Percentiles rank a stretch among this genome's conserved stretches.
phyloP scores from a whole-genome alignment of 805 yeast genomes.

The Suhomyces faveliae region DNA sequence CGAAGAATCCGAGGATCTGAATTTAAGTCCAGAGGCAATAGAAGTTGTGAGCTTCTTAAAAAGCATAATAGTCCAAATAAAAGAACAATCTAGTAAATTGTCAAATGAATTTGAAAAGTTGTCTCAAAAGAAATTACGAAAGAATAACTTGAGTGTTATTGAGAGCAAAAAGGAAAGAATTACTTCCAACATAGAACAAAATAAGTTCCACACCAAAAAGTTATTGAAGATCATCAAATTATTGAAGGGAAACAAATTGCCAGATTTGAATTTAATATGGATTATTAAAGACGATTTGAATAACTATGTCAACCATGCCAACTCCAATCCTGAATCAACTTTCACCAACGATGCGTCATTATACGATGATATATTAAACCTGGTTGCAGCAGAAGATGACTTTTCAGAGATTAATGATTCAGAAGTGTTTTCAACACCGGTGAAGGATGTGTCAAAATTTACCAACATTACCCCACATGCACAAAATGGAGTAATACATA shows the following conservation, averaged over 20 bases:
- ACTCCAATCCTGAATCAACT: constrained; percentile 35
- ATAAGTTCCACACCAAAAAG: constrained; percentile 39
- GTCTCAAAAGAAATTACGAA: constrained; percentile 37
- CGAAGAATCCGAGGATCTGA: constrained; percentile 15
- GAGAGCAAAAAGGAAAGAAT: constrained; percentile 44
- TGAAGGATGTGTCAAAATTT: constrained; percentile 4
- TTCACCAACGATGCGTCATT: constrained; percentile 37
- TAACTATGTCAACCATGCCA: constrained; percentile 30
- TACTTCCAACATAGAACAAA: constrained; percentile 27
- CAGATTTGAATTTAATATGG: constrained; percentile 30
- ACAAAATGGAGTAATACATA: background rate
- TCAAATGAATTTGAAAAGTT: constrained; percentile 43
- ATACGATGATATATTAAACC: constrained; percentile 41
- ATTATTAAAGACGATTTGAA: constrained; percentile 41
- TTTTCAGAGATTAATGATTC: constrained; percentile 13
- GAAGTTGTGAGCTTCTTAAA: constrained; percentile 35
- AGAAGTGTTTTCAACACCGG: constrained; percentile 10
- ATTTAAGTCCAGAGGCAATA: constrained; percentile 31
- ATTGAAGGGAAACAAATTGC: constrained; percentile 26
- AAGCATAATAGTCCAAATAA: constrained; percentile 29
- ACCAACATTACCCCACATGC: background rate
- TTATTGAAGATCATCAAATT: constrained; percentile 30
- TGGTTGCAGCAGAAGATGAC: constrained; percentile 13
- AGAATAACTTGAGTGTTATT: constrained; percentile 33
- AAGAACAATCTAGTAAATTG: constrained; percentile 34